Base-by-base conservation (phyloP, 2,329 filamentous ascomycete genomes). In the Ophiocordyceps camponoti-rufipedis region DNA sequence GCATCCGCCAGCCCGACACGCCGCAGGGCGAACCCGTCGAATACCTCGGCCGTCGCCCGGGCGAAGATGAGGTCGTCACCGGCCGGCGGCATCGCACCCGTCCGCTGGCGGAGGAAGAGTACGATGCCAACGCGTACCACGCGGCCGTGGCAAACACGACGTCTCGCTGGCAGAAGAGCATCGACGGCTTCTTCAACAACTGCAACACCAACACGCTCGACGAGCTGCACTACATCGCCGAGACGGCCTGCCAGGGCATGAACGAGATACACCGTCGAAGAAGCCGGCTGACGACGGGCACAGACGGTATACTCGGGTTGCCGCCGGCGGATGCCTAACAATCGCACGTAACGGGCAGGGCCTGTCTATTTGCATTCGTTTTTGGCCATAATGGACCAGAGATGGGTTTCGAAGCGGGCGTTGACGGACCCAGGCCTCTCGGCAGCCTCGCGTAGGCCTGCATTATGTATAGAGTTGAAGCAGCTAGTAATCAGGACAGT, bases 131-230 rank as follows among this genome's bases (percentile, higher is more conserved):
- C 47, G 59, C 62, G 32, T 56, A 64, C 49, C 59, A 62, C 50
- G 54, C 54, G 40, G 55, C 57, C n/a, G 56, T 63, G n/a, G 54
- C 50, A 12, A 67, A 65, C 47, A 55, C 60, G 4, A 67, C 65
- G 2, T 66, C 66, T 13, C 51, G 57, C 45, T 68, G 64, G 62
- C 61, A 62, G 50, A 58, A 58, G 45, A 62, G 62, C 46, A 62
- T 70, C 46, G 66, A 70, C 49, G 64, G 64, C 32, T 51, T 62
- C 5, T 70, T 69, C 47, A 56, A 59, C 28, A 69, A 69, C 51
- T 61, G 59, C 51, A 68, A 68, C 47, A 57, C 58, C 16, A 62
- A 57, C 28, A 68, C 66, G 8, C 59, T 68, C n/a, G 58, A 64
- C 32, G 62, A 65, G 48, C 55, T 70, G 47, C 63, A 67, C 45